Conservation (phyloP, 352 stramenopile species). For the Detonula confervacea region DNA sequence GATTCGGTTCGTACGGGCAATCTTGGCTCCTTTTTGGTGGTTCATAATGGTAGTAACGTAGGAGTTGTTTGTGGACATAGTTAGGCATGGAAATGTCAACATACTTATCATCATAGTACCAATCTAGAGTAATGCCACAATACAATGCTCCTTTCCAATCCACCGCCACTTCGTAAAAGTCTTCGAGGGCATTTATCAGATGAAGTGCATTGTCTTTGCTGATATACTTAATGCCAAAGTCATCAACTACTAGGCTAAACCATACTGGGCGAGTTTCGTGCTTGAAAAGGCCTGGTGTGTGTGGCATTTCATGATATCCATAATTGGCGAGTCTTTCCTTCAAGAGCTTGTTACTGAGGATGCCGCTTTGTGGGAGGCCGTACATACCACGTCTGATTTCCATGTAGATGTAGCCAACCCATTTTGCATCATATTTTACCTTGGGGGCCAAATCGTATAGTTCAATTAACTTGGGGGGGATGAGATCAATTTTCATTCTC, state of each 20-base stretch:
- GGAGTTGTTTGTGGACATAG: no score
- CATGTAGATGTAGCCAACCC: constrained; percentile 13
- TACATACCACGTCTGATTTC: constrained; percentile 2
- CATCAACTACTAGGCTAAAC: not conserved
- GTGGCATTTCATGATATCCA: not conserved
- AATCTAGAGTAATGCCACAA: constrained; percentile 4
- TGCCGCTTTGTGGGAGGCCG: constrained; percentile 8
- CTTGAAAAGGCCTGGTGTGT: constrained; percentile 17
- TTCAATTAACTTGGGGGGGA: constrained; percentile 15
- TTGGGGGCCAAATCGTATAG: constrained; percentile 23
- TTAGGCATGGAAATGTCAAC: no score
- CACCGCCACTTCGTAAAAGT: not conserved
- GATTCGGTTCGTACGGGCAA: no score
- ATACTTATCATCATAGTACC: not conserved
- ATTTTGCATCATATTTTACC: no score
- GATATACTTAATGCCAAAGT: not conserved
- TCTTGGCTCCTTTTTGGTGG: no score
- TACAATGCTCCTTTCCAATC: not conserved
- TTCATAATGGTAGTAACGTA: no score
- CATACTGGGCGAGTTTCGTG: not conserved
- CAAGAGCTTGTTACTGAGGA: constrained; percentile 3
- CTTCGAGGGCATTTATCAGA: not conserved
- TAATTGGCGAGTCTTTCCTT: not conserved
- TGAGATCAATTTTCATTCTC: constrained; percentile 11
- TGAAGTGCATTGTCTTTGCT: not conserved